Conservation (phyloP, 2,329 filamentous ascomycete species). For the Botrytis porri region DNA sequence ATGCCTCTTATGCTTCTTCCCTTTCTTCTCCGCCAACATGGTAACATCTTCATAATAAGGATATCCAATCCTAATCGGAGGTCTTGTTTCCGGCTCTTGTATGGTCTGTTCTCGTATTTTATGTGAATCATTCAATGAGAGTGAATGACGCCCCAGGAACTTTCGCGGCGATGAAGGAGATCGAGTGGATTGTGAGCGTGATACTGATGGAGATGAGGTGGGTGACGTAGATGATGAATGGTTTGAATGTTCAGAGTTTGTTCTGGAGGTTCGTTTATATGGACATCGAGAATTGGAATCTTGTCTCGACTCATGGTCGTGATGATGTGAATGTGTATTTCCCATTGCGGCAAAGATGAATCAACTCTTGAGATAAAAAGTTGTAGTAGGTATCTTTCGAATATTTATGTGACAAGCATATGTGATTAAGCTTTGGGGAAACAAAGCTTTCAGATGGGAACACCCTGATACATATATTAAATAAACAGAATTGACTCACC, state of each 20-base stretch:
- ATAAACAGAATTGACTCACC: not conserved
- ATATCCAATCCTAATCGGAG: conserved; percentile 20
- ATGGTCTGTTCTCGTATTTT: not conserved
- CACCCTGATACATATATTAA: conserved; percentile 5
- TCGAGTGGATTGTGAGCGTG: conserved; percentile 1
- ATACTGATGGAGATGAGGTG: not conserved
- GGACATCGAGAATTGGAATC: not conserved
- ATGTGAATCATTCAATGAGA: not conserved
- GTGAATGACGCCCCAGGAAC: not conserved
- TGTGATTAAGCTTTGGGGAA: not conserved
- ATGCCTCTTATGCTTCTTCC: conserved; percentile 10
- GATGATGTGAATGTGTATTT: conserved; percentile 12
- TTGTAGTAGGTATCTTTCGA: not conserved
- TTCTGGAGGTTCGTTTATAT: conserved; percentile 8
- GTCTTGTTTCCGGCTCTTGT: not conserved
- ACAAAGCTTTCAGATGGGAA: not conserved
- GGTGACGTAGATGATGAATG: not conserved
- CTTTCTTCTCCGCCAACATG: not conserved
- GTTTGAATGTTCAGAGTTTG: not conserved
- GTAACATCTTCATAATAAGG: conserved; percentile 21
- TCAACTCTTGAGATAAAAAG: not conserved
- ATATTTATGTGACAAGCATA: not conserved
- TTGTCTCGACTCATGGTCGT: not conserved
- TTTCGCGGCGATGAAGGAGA: not conserved
- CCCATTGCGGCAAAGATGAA: conserved; percentile 3